Conservation (phyloP, 768 basidiomycete genomes). For the Mycena latifolia region DNA sequence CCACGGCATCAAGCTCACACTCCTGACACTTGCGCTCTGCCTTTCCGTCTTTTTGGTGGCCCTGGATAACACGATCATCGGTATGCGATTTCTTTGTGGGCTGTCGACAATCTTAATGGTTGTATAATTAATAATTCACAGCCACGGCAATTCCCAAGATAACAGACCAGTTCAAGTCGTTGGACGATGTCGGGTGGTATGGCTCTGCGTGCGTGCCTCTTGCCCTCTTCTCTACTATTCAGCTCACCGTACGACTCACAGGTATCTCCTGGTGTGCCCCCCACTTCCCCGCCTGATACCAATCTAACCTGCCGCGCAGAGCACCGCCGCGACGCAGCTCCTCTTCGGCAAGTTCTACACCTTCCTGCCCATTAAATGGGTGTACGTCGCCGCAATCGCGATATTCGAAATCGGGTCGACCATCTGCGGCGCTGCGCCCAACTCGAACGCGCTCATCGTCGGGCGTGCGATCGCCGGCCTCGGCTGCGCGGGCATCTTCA, state of each 20-base stretch:
- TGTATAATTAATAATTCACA: no score
- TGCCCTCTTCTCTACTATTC: background rate
- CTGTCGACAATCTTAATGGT: no score
- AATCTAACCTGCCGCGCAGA: background rate
- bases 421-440: constrained; percentile 52
- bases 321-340: constrained; percentile 1
- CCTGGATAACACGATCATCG: background rate
- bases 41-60: background rate
- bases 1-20: background rate
- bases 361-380: constrained; percentile 38
- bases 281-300: background rate
- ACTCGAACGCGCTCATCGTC: constrained; percentile 48
- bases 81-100: no score
- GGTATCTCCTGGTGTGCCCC: constrained; percentile 8
- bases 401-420: constrained; percentile 61
- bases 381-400: constrained; percentile 35
- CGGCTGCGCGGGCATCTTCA: constrained; percentile 53
- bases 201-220: constrained; percentile 8
- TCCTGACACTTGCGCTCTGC: background rate
- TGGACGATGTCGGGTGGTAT: constrained; percentile 35
- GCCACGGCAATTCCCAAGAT: background rate
- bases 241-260: no score
- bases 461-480: constrained; percentile 60
- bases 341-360: constrained; percentile 38
- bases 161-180: constrained; percentile 39